phyloP scores from a whole-genome alignment of 768 basidiomycete genomes.

The Suillus paluster region DNA sequence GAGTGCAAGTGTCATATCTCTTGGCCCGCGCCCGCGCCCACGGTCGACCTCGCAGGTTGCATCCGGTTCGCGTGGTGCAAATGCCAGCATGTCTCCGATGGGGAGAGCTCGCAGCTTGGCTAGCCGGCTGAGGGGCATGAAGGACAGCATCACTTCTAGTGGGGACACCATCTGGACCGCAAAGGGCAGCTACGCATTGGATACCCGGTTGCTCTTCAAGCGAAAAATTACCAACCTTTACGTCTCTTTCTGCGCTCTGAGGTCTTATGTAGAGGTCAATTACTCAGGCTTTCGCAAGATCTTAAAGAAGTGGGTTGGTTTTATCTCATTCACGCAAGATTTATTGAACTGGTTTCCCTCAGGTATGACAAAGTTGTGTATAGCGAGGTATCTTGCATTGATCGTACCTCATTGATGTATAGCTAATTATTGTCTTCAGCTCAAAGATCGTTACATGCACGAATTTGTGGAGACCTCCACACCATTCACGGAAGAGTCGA shows the following conservation, averaged over 20 bases:
- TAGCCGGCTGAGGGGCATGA: slow-evolving; percentile 54
- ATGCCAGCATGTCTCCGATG: slow-evolving; percentile 39
- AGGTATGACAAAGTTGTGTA: slow-evolving; percentile 95
- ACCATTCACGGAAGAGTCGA: slow-evolving; percentile 72
- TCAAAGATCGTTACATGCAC: slow-evolving; percentile 80
- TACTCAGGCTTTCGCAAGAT: slow-evolving; percentile 95
- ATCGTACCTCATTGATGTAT: background rate
- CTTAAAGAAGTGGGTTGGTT: slow-evolving; percentile 79
- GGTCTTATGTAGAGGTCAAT: slow-evolving; percentile 90
- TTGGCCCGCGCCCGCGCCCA: slow-evolving; percentile 9
- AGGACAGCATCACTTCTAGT: slow-evolving; percentile 54
- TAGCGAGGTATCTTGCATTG: slow-evolving; percentile 50
- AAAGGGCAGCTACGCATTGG: slow-evolving; percentile 78
- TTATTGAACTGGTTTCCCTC: background rate
- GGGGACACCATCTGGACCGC: slow-evolving; percentile 73
- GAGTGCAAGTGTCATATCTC: slow-evolving; percentile 44
- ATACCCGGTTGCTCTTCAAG: slow-evolving; percentile 86
- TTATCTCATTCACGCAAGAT: background rate
- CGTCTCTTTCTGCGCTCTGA: slow-evolving; percentile 73
- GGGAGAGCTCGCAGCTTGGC: slow-evolving; percentile 42
- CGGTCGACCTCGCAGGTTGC: slow-evolving; percentile 11
- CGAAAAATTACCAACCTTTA: slow-evolving; percentile 85
- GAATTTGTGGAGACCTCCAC: slow-evolving; percentile 63
- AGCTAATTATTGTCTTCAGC: slow-evolving; percentile 39
- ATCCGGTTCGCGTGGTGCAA: slow-evolving; percentile 28